These are phyloP conservation scores for Ophiostoma australiae DNA, from an alignment of 2,329 filamentous ascomycete genomes.

Conservation along the genomic window DNA sequence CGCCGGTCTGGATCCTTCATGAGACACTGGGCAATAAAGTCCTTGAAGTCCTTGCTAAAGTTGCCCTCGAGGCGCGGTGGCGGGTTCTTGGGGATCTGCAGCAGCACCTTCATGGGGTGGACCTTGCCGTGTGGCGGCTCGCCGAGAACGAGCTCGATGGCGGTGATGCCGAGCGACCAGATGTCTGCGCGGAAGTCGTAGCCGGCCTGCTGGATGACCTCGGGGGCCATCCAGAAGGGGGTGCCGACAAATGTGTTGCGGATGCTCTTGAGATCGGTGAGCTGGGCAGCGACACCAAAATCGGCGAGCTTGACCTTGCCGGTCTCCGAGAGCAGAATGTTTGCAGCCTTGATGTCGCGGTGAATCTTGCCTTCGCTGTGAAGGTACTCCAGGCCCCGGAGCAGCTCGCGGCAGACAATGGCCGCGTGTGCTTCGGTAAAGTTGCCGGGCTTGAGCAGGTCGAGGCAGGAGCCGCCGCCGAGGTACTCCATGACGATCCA, in stretches of 20 bases:
- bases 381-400: slow-evolving; percentile 86
- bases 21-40: slow-evolving; percentile 85
- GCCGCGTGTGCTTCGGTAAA: slow-evolving; percentile 89
- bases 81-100: slow-evolving; percentile 82
- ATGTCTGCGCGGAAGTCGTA: slow-evolving; percentile 89
- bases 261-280: slow-evolving; percentile 96
- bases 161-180: slow-evolving; percentile 88
- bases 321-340: slow-evolving; percentile 82
- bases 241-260: slow-evolving; percentile 97
- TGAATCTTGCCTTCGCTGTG: slow-evolving; percentile 94
- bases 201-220: slow-evolving; percentile 82
- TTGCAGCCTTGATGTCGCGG: slow-evolving; percentile 93
- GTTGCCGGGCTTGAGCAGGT: slow-evolving; percentile 83
- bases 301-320: slow-evolving; percentile 95
- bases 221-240: slow-evolving; percentile 95
- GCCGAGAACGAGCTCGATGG: slow-evolving; percentile 81
- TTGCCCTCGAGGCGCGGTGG: slow-evolving; percentile 79
- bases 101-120: slow-evolving; percentile 90
- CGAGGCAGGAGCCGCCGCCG: slow-evolving; percentile 89
- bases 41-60: slow-evolving; percentile 87
- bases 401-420: slow-evolving; percentile 86
- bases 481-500: slow-evolving; percentile 99
- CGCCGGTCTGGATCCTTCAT: slow-evolving; percentile 85
- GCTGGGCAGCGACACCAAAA: slow-evolving; percentile 92
- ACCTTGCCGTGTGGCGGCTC: slow-evolving; percentile 82